These are phyloP conservation scores for Trichosporon sp. DNA, from an alignment of 1,284 basidiomycete species.

Conservation along the genomic window DNA sequence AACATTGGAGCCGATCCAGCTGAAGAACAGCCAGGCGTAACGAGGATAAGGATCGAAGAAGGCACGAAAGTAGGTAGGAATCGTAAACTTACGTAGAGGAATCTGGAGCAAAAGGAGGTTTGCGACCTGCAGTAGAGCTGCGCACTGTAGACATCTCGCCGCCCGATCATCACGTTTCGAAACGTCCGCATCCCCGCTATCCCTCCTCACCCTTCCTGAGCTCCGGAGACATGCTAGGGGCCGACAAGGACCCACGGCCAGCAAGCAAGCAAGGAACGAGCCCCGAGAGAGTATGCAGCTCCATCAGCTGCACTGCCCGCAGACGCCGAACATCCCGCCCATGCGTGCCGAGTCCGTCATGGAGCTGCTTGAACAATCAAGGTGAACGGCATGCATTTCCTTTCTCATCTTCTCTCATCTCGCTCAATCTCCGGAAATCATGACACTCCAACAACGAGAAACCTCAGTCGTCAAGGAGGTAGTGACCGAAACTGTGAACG, in stretches of 20 bases:
- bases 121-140: background rate
- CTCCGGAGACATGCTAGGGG: conserved; percentile 6
- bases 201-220: background rate
- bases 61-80: background rate
- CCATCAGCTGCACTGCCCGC: background rate
- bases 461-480: background rate
- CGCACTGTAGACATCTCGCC: background rate
- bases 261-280: background rate
- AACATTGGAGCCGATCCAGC: no score
- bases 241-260: background rate
- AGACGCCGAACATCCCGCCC: no score
- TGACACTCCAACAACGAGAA: background rate
- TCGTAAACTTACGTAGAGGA: background rate
- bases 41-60: background rate
- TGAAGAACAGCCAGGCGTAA: background rate
- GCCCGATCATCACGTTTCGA: conserved; percentile 3
- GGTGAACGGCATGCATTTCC: background rate
- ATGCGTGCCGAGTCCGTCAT: background rate
- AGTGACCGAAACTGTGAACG: background rate
- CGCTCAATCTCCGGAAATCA: background rate
- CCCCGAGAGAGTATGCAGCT: background rate
- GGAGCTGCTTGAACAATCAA: no score
- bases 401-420: conserved; percentile 5
- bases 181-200: background rate
- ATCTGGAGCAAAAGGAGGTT: background rate